Evolutionary conservation across 2,329 filamentous ascomycete species (phyloP), one percentile per base, ranked within the genome.

Genomic region (Chrysoporthe cubensis): DNA sequence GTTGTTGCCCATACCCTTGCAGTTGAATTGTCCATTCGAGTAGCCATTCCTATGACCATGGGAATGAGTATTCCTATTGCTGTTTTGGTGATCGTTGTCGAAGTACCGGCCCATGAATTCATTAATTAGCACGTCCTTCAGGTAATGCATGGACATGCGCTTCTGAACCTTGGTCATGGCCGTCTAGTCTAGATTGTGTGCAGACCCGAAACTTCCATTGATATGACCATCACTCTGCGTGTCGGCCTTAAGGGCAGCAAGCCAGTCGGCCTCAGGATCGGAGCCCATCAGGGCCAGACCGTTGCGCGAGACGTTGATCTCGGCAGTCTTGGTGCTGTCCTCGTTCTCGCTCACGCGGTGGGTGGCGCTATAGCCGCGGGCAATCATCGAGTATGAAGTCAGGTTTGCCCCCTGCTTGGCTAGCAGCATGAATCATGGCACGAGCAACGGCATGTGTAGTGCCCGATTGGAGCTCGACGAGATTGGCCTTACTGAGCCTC

Each of bases 191-290:
- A 44, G 54, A 18, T 26, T 37, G 2, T 1, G 57, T 4, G 57
- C 40, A 14, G 34, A 14, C 16, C 21, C 21, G 40, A 59, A 59
- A 5, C 34, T 14, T 7, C 57, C 40, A 18, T 42, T 59, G 57
- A 40, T 59, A 37, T 59, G 57, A 9, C 57, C 57, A 16, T 63
- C 48, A 21, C 34, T 54, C 26, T 54, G 44, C 21, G 34, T 54
- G 48, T 52, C 61, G 44, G 44, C 34, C 46, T 37, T 63, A 32
- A 63, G 8, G 32, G 34, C 46, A 32, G 46, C 44, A 16, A 52
- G 18, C 48, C 46, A 63, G 48, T 63, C 46, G 26, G 57, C 40
- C 57, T 57, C 54, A 6, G 54, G 54, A 26, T 57, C 54, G 14
- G 8, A 26, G 14, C 21, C 54, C 54, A 57, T 57, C 54, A 40